Evolutionary conservation across 2,329 filamentous ascomycete genomes (phyloP).

Genomic region (Trichoderma arundinaceum): DNA sequence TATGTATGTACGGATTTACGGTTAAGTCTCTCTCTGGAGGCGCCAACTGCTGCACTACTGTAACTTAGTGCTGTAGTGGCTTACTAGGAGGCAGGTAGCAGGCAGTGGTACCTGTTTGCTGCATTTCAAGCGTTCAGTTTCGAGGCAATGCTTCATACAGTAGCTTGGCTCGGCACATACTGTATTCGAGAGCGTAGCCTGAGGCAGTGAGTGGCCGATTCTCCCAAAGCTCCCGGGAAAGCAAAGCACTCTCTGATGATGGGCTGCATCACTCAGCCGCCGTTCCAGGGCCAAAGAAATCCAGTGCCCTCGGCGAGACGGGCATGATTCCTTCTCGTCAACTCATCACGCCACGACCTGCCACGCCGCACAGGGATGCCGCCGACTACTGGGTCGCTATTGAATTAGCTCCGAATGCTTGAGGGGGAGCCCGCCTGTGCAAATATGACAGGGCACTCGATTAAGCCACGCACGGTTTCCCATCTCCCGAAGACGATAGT

Average conservation of each 20-base stretch:
- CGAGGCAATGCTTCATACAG: neutral
- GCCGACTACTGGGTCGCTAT: slow-evolving; percentile 26
- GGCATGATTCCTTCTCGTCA: slow-evolving; percentile 7
- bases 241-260: neutral
- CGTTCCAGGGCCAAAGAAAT: neutral
- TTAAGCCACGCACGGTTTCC: neutral
- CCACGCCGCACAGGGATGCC: slow-evolving; percentile 15
- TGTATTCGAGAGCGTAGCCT: neutral
- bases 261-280: neutral
- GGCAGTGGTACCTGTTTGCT: neutral
- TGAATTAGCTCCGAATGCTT: slow-evolving; percentile 24
- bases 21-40: neutral
- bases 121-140: neutral
- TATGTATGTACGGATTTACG: slow-evolving; percentile 1
- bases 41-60: neutral
- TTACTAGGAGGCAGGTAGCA: no score
- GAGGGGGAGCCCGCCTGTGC: neutral
- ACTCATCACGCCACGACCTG: slow-evolving; percentile 26
- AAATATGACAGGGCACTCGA: slow-evolving; percentile 3
- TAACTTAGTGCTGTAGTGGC: no score
- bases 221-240: neutral
- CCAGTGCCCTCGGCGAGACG: neutral
- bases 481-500: slow-evolving; percentile 5
- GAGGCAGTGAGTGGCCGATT: neutral
- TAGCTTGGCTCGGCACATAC: neutral